Base-by-base conservation (phyloP, 2,329 filamentous ascomycete genomes). In the Colletotrichum shisoi region DNA sequence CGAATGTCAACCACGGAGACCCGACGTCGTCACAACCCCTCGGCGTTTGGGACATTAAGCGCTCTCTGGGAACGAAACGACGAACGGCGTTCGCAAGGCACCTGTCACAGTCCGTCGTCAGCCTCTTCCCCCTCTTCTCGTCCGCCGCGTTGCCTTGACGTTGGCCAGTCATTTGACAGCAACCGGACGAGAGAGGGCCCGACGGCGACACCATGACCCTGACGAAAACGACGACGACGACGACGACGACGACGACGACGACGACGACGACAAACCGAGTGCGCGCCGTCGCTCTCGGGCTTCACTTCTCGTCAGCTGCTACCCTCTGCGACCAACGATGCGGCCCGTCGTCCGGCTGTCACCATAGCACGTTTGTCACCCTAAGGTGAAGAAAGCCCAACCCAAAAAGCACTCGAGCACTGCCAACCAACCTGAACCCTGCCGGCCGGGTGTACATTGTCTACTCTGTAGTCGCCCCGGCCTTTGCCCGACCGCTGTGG, bases 401-500 rank as follows among this genome's bases (percentile, higher is more conserved):
- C 42, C 19, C 51, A 57, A 53, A 57, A 53, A 52, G 63, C 51
- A 48, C 57, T 40, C 48, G 56, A 37, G 24, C 12, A 27, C 44
- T 52, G 24, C 57, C 44, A 45, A 31, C 57, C 52, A 45, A 57
- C 48, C 52, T 63, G 51, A 54, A 58, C 59, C 64, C 54, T 27
- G 40, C 17, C 24, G 46, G 56, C 56, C 42, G 56, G 42, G 31
- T 34, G 31, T 9, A 9, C 31, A 34, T 34, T 34, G 31, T 34
- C 54, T 58, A n/a, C n/a, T n/a, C n/a, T n/a, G n/a, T n/a, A 21
- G 40, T 54, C 45, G n/a, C 48, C 45, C 53, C 64, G 64, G 64
- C 61, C 64, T 59, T 60, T 67, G 64, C 61, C 64, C 61, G 64
- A 60, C 61, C 56, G 27, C 37, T 51, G 45, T 51, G 65, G 61